These are phyloP conservation scores for Nicotiana obtusifolia DNA, from an alignment of 257 asterid species.

Conservation along the genomic window DNA sequence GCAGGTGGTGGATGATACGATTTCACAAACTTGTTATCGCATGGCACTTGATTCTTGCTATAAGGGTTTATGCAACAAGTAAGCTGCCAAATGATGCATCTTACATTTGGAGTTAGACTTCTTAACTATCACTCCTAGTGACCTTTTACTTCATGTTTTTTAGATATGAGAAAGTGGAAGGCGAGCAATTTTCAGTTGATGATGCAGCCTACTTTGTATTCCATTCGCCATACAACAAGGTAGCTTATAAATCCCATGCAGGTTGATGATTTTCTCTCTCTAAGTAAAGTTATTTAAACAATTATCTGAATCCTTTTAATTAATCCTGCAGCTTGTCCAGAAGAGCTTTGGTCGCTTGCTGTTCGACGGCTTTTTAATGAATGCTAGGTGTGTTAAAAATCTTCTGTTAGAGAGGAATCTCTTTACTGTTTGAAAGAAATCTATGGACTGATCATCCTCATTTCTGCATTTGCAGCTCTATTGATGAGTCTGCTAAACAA, in stretches of 20 bases:
- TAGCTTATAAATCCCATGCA: not conserved
- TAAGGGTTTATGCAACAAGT: no score
- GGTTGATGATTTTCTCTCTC: not conserved
- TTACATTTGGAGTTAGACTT: no score
- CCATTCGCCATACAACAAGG: no score
- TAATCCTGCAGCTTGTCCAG: constrained; percentile 82
- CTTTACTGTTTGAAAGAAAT: not conserved
- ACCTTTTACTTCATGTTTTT: no score
- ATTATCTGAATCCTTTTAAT: not conserved
- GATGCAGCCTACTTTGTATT: no score
- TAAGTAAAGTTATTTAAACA: not conserved
- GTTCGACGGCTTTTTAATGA: constrained; percentile 62
- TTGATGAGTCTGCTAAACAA: constrained; percentile 72
- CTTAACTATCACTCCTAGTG: no score
- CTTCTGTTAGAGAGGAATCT: not conserved
- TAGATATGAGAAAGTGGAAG: no score
- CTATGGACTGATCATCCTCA: not conserved
- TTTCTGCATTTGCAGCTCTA: constrained; percentile 50
- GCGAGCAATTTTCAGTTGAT: no score
- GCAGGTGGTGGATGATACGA: no score
- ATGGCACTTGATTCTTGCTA: no score
- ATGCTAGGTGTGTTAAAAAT: constrained; percentile 51
- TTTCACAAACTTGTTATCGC: no score
- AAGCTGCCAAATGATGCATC: no score
- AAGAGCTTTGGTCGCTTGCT: constrained; percentile 85